A percentile compares a stretch with the other conserved stretches of the same genome.
Evolutionary conservation across 345 rosid species (phyloP).

Genomic region (Capsella bursapastoris): DNA sequence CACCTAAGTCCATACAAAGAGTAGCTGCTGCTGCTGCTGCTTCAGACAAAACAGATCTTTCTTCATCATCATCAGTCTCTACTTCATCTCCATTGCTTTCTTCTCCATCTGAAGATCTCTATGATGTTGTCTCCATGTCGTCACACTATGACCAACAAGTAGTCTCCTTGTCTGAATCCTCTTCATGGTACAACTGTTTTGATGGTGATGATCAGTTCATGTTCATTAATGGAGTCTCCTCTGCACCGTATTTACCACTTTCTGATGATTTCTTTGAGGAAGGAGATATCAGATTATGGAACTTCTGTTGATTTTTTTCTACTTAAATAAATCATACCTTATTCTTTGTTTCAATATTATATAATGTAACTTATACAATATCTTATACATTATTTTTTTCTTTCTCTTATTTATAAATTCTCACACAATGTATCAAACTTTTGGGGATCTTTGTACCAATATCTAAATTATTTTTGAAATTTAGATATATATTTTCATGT

Average conservation of each 20-base stretch:
- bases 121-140: constrained; percentile 55
- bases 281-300: constrained; percentile 82
- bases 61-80: constrained; percentile 47
- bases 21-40: constrained; percentile 48
- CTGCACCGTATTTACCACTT: constrained; percentile 41
- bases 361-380: constrained; percentile 30
- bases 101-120: constrained; percentile 48
- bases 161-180: constrained; percentile 49
- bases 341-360: constrained; percentile 32
- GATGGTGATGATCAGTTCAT: constrained; percentile 64
- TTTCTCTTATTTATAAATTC: background rate
- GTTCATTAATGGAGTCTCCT: constrained; percentile 46
- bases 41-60: constrained; percentile 36
- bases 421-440: constrained; percentile 14
- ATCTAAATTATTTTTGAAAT: constrained; percentile 13
- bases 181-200: constrained; percentile 57
- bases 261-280: constrained; percentile 68
- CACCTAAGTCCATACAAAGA: constrained; percentile 48
- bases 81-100: constrained; percentile 54
- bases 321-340: background rate
- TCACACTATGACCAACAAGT: constrained; percentile 46
- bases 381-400: constrained; percentile 2
- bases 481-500: background rate
- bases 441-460: constrained; percentile 33
- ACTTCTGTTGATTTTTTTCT: constrained; percentile 58